Evolutionary conservation across 2,329 filamentous ascomycete species (phyloP).

Genomic region (Xylariales sp.): DNA sequence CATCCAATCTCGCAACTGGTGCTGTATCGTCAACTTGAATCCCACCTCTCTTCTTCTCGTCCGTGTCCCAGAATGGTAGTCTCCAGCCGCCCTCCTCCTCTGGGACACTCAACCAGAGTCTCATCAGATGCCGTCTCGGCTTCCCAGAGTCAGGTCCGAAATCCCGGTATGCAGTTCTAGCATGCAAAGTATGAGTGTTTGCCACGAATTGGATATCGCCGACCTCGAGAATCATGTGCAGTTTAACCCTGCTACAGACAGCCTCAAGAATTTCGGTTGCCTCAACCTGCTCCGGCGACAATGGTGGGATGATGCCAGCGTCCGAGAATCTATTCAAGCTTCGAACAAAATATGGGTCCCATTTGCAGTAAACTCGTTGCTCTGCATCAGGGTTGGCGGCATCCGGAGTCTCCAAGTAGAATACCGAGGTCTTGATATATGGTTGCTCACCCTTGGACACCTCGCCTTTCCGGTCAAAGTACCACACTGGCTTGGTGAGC

Average conservation of each 20-base stretch:
- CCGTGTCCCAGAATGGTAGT: constrained; percentile 74
- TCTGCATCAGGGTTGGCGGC: constrained; percentile 41
- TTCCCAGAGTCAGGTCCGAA: constrained; percentile 53
- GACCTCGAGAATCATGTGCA: constrained; percentile 83
- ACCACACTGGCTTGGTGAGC: constrained; percentile 77
- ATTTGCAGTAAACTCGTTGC: constrained; percentile 73
- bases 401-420: constrained; percentile 65
- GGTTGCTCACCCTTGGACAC: constrained; percentile 67
- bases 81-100: constrained; percentile 81
- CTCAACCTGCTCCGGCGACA: constrained; percentile 64
- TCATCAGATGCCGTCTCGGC: constrained; percentile 72
- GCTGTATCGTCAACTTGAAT: constrained; percentile 81
- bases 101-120: constrained; percentile 79
- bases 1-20: constrained; percentile 71
- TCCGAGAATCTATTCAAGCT: constrained; percentile 72
- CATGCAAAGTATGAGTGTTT: constrained; percentile 77
- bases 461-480: constrained; percentile 89
- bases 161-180: constrained; percentile 75
- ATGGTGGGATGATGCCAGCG: constrained; percentile 64
- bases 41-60: constrained; percentile 81
- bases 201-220: constrained; percentile 85
- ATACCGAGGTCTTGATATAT: constrained; percentile 66
- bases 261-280: constrained; percentile 69
- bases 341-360: constrained; percentile 84
- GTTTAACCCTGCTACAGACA: constrained; percentile 64